phyloP scores from a whole-genome alignment of 768 basidiomycete species.

The Suillus discolor region DNA sequence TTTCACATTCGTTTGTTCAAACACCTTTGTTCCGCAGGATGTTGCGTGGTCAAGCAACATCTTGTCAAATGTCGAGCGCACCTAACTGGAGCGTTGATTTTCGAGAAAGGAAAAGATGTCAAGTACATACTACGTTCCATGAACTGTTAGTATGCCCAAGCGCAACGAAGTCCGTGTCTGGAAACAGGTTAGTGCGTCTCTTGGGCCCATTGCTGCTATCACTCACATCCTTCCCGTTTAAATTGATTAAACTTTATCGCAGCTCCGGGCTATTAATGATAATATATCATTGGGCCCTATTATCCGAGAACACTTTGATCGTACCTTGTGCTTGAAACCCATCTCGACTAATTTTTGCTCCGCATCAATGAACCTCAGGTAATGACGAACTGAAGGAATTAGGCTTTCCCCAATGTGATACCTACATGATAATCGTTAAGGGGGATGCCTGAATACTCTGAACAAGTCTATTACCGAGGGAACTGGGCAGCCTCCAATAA shows the following conservation, averaged over 20 bases:
- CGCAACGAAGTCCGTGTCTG: slow-evolving; percentile 62
- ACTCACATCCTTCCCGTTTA: slow-evolving; percentile 61
- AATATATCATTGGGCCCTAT: background rate
- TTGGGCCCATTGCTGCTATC: background rate
- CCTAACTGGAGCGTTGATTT: slow-evolving; percentile 29
- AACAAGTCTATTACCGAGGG: slow-evolving; percentile 43
- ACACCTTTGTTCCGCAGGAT: slow-evolving; percentile 48
- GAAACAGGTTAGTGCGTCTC: background rate
- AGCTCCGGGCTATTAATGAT: slow-evolving; percentile 50
- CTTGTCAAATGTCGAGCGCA: slow-evolving; percentile 60
- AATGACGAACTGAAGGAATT: slow-evolving; percentile 53
- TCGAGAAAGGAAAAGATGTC: background rate
- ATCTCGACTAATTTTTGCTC: slow-evolving; percentile 43
- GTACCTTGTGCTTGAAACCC: slow-evolving; percentile 53
- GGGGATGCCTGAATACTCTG: background rate
- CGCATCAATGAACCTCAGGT: slow-evolving; percentile 52
- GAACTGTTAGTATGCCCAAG: slow-evolving; percentile 49
- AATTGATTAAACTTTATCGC: slow-evolving; percentile 59
- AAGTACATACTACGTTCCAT: slow-evolving; percentile 61
- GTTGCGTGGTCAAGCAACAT: slow-evolving; percentile 58
- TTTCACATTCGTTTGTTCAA: slow-evolving; percentile 47
- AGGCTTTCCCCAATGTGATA: slow-evolving; percentile 54
- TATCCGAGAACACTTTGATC: slow-evolving; percentile 23
- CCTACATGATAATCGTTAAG: slow-evolving; percentile 22
- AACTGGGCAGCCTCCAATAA: slow-evolving; percentile 57